Percentiles rank a stretch among this genome's conserved stretches.
Evolutionary conservation across 768 basidiomycete genomes (phyloP).

Genomic region (Pleurotus cornucopiae): DNA sequence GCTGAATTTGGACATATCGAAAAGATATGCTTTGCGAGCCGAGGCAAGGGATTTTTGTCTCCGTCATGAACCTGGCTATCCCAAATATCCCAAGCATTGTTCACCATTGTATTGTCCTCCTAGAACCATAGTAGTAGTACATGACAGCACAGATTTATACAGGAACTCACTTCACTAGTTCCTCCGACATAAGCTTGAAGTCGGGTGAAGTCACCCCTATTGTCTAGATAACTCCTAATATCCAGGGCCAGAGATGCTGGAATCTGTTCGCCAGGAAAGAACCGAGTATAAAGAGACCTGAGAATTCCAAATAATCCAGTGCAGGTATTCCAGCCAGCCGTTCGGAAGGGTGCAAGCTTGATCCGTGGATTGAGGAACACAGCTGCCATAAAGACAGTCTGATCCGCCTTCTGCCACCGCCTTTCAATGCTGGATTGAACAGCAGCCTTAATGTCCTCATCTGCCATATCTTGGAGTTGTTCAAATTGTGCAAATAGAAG

Average conservation of each 20-base stretch:
- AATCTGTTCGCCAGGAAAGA: background rate
- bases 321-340: background rate
- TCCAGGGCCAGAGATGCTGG: background rate
- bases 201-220: background rate
- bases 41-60: conserved; percentile 10
- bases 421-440: conserved; percentile 23
- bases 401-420: conserved; percentile 19
- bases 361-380: background rate
- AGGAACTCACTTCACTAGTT: background rate
- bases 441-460: conserved; percentile 12
- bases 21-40: conserved; percentile 17
- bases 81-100: background rate
- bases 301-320: background rate
- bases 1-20: conserved; percentile 25
- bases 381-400: conserved; percentile 20
- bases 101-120: background rate
- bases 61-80: background rate
- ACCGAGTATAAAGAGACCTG: background rate
- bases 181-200: background rate
- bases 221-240: background rate
- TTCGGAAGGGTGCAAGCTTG: background rate
- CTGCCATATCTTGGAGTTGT: conserved; percentile 11
- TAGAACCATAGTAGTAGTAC: background rate
- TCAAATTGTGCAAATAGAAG: conserved; percentile 16
- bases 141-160: background rate